phyloP scores from a whole-genome alignment of 768 basidiomycete species.

The Cystofilobasidium macerans region DNA sequence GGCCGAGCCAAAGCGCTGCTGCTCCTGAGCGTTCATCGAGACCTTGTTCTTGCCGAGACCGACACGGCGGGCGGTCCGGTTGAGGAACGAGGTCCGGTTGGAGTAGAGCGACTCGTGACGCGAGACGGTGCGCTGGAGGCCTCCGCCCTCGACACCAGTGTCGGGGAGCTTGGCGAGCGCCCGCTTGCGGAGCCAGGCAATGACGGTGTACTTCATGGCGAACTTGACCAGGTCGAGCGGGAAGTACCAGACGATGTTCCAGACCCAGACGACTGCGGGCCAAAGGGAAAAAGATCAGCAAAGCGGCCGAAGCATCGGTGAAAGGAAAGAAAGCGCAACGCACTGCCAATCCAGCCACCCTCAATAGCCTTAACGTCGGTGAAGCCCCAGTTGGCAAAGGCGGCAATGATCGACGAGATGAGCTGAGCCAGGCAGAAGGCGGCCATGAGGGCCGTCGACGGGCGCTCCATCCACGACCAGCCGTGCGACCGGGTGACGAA shows the following conservation, averaged over 20 bases:
- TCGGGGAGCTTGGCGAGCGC: constrained; percentile 32
- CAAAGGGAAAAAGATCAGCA: no score
- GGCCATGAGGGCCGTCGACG: constrained; percentile 71
- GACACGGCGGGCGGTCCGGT: constrained; percentile 59
- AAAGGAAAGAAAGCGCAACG: no score
- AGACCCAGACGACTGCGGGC: constrained; percentile 94
- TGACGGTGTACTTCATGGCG: constrained; percentile 77
- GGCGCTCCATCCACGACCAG: constrained; percentile 95
- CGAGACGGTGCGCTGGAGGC: constrained; percentile 72
- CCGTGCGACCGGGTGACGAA: constrained; percentile 89
- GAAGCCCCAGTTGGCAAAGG: constrained; percentile 88
- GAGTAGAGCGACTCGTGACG: constrained; percentile 90
- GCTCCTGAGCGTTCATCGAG: constrained; percentile 42
- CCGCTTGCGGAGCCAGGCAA: constrained; percentile 68
- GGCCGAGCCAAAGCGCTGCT: constrained; percentile 30
- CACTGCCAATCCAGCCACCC: constrained; percentile 94
- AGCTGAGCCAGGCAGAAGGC: constrained; percentile 93
- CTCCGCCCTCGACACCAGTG: constrained; percentile 44
- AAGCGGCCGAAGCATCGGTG: no score
- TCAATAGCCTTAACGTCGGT: constrained; percentile 67
- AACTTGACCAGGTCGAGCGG: constrained; percentile 95
- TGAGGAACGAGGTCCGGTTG: constrained; percentile 88
- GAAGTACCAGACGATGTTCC: constrained; percentile 65
- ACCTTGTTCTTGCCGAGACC: constrained; percentile 60
- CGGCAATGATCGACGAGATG: constrained; percentile 89